These are phyloP conservation scores for Viridothelium virens DNA, from an alignment of 495 filamentous ascomycete genomes.

Conservation along the genomic window DNA sequence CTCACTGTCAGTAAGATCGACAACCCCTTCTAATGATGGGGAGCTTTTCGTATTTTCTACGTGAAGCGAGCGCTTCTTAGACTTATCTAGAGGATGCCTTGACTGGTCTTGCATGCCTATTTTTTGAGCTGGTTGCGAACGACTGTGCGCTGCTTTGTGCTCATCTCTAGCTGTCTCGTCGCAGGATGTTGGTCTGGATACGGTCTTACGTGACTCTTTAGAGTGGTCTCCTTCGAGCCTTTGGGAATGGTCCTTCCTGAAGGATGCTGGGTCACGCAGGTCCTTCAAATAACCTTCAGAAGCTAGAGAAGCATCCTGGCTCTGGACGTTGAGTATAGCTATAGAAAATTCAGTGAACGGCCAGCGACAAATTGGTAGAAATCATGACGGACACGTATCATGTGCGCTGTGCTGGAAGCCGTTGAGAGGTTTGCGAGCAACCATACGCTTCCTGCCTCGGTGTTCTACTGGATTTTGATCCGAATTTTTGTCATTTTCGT, in stretches of 20 bases:
- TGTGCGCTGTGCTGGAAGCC: not conserved
- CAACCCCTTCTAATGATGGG: constrained; percentile 19
- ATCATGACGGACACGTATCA: not conserved
- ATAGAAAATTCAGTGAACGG: not conserved
- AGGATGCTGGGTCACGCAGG: too few relatives aligned
- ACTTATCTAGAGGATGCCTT: not conserved
- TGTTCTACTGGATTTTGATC: not conserved
- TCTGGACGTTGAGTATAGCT: not conserved
- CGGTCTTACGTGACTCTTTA: not conserved
- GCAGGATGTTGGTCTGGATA: not conserved
- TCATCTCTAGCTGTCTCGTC: not conserved
- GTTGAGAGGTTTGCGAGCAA: not conserved
- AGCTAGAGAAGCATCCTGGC: not conserved
- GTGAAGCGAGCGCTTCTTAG: not conserved
- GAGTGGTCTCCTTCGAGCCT: too few relatives aligned
- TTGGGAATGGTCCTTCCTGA: too few relatives aligned
- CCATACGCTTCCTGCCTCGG: not conserved
- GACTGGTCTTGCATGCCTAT: not conserved
- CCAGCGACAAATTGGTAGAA: not conserved
- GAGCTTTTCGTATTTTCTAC: constrained; percentile 11
- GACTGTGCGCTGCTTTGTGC: not conserved
- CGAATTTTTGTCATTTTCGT: not conserved
- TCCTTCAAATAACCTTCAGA: not conserved
- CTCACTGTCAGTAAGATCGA: constrained; percentile 26
- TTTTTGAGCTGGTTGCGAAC: not conserved